Evolutionary conservation across 2,329 filamentous ascomycete genomes (phyloP), one percentile per base, ranked within the genome.

Genomic region (Pyrenochaeta sp.): DNA sequence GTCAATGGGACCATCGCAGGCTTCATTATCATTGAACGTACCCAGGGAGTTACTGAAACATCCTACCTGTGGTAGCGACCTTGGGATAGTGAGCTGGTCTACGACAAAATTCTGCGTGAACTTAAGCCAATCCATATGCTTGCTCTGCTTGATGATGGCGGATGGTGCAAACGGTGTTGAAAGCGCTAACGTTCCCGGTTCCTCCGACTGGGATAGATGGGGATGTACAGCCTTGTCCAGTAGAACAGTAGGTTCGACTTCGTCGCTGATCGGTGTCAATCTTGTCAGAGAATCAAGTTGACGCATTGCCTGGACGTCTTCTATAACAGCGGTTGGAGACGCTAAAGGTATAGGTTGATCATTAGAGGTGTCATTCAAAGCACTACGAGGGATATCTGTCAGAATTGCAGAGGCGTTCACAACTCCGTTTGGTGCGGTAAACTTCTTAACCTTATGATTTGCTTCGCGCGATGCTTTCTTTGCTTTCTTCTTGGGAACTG

Each of bases 1-100:
- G 33, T 70, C 64, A 27, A 60, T 64, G 7, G 64, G 69, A 42
- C 68, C 71, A 31, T 71, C 64, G 0, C 21, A 30, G 3, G 61
- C 43, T n/a, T 23, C 40, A 4, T 56, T 55, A 11, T 32, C 42
- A 31, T 66, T 56, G 32, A 61, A 69, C 1, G 30, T 18, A 39
- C 67, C 69, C 10, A 48, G 49, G 14, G 40, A 54, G 2, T 23
- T 51, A n/a, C 57, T 54, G 21, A 51, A 31, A 15, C 52, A 63
- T 0, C 36, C 39, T 9, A 44, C 27, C 7, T 17, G 54, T 3
- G 40, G 32, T 23, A 52, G n/a, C 2, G 49, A 37, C 12, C 23
- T 31, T 15, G 64, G 61, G 10, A 17, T 21, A 12, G 52, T 60
- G 14, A 66, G 37, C 12, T 62, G 54, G 49, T 70, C 67, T 1